phyloP scores from a whole-genome alignment of 225 moss, liverwort and hornwort genomes.

The Physcomitrellopsis africana region DNA sequence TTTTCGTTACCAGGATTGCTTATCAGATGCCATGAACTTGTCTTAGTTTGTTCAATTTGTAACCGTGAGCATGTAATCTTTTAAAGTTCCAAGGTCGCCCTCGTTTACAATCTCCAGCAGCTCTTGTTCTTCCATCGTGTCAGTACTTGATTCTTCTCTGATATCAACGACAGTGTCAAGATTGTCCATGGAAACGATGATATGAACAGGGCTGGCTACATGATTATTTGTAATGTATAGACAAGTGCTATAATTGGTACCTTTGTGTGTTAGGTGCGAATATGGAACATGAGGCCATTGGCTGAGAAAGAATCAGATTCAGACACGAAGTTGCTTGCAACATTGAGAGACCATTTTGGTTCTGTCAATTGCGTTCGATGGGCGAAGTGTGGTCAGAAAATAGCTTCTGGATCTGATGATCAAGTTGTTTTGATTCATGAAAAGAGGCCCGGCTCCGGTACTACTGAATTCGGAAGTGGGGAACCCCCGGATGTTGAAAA shows the following conservation, averaged over 20 bases:
- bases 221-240: background rate
- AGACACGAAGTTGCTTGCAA: conserved; percentile 77
- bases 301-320: conserved; percentile 64
- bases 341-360: conserved; percentile 92
- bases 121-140: background rate
- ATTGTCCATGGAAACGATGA: background rate
- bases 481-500: conserved; percentile 98
- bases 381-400: conserved; percentile 82
- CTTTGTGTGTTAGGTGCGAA: conserved; percentile 61
- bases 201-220: conserved; percentile 21
- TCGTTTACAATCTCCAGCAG: background rate
- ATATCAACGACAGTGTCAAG: conserved; percentile 6
- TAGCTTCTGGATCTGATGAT: conserved; percentile 96
- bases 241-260: background rate
- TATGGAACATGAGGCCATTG: conserved; percentile 91
- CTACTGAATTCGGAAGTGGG: conserved; percentile 95
- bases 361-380: conserved; percentile 98
- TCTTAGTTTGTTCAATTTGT: background rate
- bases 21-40: conserved; percentile 11
- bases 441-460: conserved; percentile 90
- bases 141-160: background rate
- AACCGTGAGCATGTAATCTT: background rate
- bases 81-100: background rate
- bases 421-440: conserved; percentile 86
- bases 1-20: background rate